Conservation (phyloP, 2,329 filamentous ascomycete species). For the Sclerotinia glacialis region DNA sequence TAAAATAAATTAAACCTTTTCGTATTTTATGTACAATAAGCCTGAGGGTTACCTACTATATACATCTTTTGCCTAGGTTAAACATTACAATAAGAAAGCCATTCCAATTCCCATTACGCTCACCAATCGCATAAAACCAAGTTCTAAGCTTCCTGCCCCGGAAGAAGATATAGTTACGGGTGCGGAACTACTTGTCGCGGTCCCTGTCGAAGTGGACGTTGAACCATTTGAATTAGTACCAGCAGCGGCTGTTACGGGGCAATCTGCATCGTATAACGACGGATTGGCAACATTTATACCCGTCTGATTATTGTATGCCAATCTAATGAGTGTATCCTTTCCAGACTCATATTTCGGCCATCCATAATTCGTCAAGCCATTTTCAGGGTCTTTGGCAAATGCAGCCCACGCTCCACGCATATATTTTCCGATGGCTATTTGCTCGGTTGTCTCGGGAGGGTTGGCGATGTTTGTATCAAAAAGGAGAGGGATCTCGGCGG, state of each 20-base stretch:
- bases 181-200: neutral
- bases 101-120: neutral
- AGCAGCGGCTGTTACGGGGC: neutral
- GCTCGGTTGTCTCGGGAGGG: slow-evolving; percentile 30
- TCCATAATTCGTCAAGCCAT: slow-evolving; percentile 39
- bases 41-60: neutral
- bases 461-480: slow-evolving; percentile 33
- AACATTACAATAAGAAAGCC: neutral
- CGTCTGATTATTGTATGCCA: slow-evolving; percentile 24
- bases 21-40: no score
- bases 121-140: neutral
- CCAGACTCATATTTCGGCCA: slow-evolving; percentile 21
- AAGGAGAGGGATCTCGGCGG: slow-evolving; percentile 39
- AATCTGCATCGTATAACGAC: slow-evolving; percentile 18
- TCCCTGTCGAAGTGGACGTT: neutral
- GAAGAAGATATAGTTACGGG: neutral
- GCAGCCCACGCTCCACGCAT: slow-evolving; percentile 43
- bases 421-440: slow-evolving; percentile 38
- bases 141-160: neutral
- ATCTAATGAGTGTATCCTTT: slow-evolving; percentile 22
- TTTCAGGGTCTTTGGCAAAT: slow-evolving; percentile 42
- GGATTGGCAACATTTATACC: slow-evolving; percentile 19
- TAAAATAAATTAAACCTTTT: neutral
- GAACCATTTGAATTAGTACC: neutral
- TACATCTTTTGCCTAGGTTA: neutral